Base-by-base conservation (phyloP, 805 yeast genomes). In the Cyberlindnera meyerae region DNA sequence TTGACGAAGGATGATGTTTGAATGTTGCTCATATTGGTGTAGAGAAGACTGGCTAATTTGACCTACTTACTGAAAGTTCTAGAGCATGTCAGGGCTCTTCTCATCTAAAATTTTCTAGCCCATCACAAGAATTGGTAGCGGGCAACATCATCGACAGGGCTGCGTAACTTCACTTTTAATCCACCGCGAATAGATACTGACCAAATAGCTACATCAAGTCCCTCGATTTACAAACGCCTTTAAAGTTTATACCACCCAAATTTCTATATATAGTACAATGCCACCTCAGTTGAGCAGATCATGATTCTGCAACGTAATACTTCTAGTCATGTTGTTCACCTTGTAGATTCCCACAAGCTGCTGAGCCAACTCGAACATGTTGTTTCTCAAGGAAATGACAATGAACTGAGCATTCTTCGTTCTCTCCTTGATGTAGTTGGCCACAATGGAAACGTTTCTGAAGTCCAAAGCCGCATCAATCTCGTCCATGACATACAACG, bases 391-490 rank as follows among this genome's bases (percentile, higher is more conserved):
- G 0, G 97, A 90, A 29, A 93, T 93, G 24, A 93, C 98, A 54
- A 93, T 77, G 51, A 93, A 93, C 58, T 93, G 99, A 1, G 97
- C 98, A 60, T 90, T 87, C 62, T 84, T 85, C 3, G 98, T 94
- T 34, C 97, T 71, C 52, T 89, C 96, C 55, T 88, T 89, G 58
- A 93, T 93, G 57, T 93, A 94, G 54, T 89, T 90, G 4, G 98
- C 99, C 34, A 93, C 96, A 62, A 93, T 93, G 11, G 96, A 87
- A 24, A 93, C 98, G 52, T 93, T 93, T 57, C 97, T 70, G 63
- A 93, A 93, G 65, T 93, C 99, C 47, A 93, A 71, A 2, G 99
- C 99, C 1, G 99, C 98, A 65, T 93, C 98, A 49, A 93, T 93
- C 64, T 93, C 98, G 65, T 93, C 98, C 98, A 93, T 93, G 25